phyloP scores from a whole-genome alignment of 2,329 filamentous ascomycete species.

The Paraphoma sp. region DNA sequence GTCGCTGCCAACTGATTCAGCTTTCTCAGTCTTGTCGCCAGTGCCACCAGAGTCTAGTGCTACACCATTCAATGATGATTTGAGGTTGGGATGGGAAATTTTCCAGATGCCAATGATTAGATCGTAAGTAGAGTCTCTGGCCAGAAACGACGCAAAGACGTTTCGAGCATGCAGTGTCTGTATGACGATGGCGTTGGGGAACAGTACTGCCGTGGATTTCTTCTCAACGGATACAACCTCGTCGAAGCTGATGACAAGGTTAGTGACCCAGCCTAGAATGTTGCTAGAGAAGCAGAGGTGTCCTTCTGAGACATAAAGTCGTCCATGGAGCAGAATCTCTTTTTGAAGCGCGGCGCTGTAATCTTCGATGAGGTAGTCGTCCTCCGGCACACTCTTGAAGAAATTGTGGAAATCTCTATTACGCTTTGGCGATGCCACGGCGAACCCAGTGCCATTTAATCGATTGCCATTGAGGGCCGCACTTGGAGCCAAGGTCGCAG shows the following conservation, averaged over 20 bases:
- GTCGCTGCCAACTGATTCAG: slow-evolving; percentile 64
- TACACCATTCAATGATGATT: slow-evolving; percentile 90
- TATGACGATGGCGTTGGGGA: slow-evolving; percentile 97
- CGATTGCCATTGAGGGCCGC: slow-evolving; percentile 69
- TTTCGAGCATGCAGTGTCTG: slow-evolving; percentile 95
- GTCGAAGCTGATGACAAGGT: slow-evolving; percentile 96
- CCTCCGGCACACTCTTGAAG: slow-evolving; percentile 96
- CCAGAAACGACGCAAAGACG: slow-evolving; percentile 93
- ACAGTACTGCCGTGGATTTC: slow-evolving; percentile 91
- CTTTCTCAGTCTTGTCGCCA: slow-evolving; percentile 90
- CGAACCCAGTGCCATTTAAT: slow-evolving; percentile 92
- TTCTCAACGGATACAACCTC: slow-evolving; percentile 98
- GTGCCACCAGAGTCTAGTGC: slow-evolving; percentile 71
- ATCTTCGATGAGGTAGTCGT: slow-evolving; percentile 97
- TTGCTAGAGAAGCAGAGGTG: slow-evolving; percentile 99
- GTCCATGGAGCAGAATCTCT: slow-evolving; percentile 92
- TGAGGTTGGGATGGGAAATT: slow-evolving; percentile 88
- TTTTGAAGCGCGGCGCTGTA: slow-evolving; percentile 96
- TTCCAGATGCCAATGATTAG: slow-evolving; percentile 99
- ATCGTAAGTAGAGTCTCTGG: slow-evolving; percentile 94
- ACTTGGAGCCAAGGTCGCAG: slow-evolving; percentile 71
- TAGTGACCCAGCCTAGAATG: slow-evolving; percentile 97
- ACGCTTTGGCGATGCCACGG: slow-evolving; percentile 92
- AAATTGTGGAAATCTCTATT: slow-evolving; percentile 93
- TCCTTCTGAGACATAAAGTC: slow-evolving; percentile 94